These are phyloP conservation scores for Neoascochyta sp. DNA, from an alignment of 2,329 filamentous ascomycete genomes.

Conservation along the genomic window DNA sequence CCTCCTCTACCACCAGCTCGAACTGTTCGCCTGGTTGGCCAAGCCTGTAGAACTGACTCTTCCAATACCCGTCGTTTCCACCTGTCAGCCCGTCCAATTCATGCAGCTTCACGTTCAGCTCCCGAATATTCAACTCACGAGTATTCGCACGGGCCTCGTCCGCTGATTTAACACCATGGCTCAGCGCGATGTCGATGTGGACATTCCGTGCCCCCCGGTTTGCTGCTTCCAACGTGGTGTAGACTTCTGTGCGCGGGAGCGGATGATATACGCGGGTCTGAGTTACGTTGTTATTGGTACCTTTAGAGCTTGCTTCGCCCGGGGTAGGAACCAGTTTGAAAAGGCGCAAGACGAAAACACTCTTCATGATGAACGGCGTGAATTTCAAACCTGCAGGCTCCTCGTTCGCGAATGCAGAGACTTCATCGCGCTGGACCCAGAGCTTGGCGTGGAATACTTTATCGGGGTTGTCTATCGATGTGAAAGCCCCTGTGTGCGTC, in stretches of 20 bases:
- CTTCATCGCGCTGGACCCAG: conserved; percentile 15
- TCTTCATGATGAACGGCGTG: conserved; percentile 15
- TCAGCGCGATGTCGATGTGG: conserved; percentile 24
- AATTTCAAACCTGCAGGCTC: conserved; percentile 1
- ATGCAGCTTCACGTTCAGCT: conserved; percentile 11
- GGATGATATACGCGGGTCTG: conserved; percentile 8
- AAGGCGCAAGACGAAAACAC: conserved; percentile 18
- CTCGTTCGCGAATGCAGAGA: conserved; percentile 7
- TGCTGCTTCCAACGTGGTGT: conserved; percentile 16
- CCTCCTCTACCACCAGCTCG: conserved; percentile 21
- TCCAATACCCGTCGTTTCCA: conserved; percentile 13
- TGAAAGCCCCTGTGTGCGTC: conserved; percentile 5
- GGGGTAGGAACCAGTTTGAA: conserved; percentile 10
- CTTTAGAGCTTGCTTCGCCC: conserved; percentile 1
- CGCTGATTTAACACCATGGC: conserved; percentile 12
- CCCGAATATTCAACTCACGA: conserved; percentile 13
- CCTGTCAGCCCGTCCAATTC: conserved; percentile 4
- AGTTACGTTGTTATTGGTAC: conserved; percentile 1
- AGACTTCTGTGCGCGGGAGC: conserved; percentile 12
- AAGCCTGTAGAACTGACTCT: conserved; percentile 18
- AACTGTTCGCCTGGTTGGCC: conserved; percentile 16
- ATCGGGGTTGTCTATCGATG: conserved; percentile 7
- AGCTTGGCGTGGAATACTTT: conserved; percentile 10
- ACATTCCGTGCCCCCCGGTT: conserved; percentile 21
- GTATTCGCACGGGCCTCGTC: conserved; percentile 4